Conservation (phyloP, 805 yeast genomes). For the Wickerhamomyces hampshirensis region DNA sequence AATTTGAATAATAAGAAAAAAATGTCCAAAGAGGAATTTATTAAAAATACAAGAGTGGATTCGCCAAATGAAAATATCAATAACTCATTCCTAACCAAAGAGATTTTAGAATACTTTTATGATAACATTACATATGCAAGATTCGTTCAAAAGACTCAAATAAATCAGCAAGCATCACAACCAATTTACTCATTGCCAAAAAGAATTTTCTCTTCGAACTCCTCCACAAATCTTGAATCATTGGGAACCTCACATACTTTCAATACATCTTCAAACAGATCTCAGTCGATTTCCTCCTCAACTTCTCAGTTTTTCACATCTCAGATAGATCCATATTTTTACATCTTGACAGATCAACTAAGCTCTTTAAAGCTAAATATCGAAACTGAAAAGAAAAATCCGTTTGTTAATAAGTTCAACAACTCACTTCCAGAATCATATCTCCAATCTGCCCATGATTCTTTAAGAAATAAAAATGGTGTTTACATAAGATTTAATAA, state of each 20-base stretch:
- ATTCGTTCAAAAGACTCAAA: conserved; percentile 37
- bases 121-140: conserved; percentile 63
- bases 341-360: conserved; percentile 27
- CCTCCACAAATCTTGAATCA: conserved; percentile 20
- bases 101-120: conserved; percentile 50
- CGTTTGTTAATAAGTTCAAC: conserved; percentile 11
- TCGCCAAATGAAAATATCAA: conserved; percentile 17
- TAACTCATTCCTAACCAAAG: conserved; percentile 30
- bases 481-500: conserved; percentile 29
- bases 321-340: conserved; percentile 33
- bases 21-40: conserved; percentile 61
- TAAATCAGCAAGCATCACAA: conserved; percentile 5
- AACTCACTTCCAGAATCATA: conserved; percentile 9
- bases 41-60: conserved; percentile 39
- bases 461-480: conserved; percentile 26
- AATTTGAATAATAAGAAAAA: conserved; percentile 62
- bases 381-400: conserved; percentile 5
- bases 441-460: conserved; percentile 4
- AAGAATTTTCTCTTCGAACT: conserved; percentile 21
- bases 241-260: conserved; percentile 5
- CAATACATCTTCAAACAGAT: conserved; percentile 9
- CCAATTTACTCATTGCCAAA: no score
- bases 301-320: conserved; percentile 22
- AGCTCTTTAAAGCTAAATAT: conserved; percentile 19
- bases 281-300: conserved; percentile 21